Evolutionary conservation across 2,329 filamentous ascomycete genomes (phyloP), one percentile per base, ranked within the genome.

Genomic region (Didymella lethalis): DNA sequence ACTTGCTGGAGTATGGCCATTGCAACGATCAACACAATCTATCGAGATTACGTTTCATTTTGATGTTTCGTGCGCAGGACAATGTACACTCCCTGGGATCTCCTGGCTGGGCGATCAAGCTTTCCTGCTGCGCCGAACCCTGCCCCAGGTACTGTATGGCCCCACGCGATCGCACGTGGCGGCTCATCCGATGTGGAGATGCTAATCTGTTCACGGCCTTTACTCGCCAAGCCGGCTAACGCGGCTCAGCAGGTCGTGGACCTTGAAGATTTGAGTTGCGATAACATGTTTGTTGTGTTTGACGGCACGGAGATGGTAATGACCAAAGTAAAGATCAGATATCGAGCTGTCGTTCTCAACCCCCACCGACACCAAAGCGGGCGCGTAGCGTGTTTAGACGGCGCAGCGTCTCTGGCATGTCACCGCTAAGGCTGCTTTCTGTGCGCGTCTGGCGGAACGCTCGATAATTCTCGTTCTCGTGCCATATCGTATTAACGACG

Each of bases 381-480:
- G 69, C 62, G 36, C 75, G 73, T 51, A 77, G 62, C 4, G 66
- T 68, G 48, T 75, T 73, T 48, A 77, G 62, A 59, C 74, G 71
- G 46, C 71, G 68, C 18, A 77, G 63, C 11, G 73, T 70, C 45
- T 65, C 69, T 14, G 73, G 71, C 63, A 75, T 73, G 36, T 75
- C 66, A 23, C 67, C 66, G 23, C 65, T 67, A 16, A 68, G 61
- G 36, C 67, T 65, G 50, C 61, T 64, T 26, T 75, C 72, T 26
- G 68, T 53, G 56, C 59, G 71, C 62, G 64, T 71, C 50, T 70
- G 60, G 34, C 72, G 71, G 59, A 70, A 73, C 7, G 70, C 72
- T 47, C 74, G 66, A 58, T 77, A 78, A 48, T 77, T 69, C 56
- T 68, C 64, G 60, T 80, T 75, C 55, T 82, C 78, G 36, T 81